phyloP scores from a whole-genome alignment of 2,329 filamentous ascomycete species.

The Teratosphaeria pseudoeucalypti region DNA sequence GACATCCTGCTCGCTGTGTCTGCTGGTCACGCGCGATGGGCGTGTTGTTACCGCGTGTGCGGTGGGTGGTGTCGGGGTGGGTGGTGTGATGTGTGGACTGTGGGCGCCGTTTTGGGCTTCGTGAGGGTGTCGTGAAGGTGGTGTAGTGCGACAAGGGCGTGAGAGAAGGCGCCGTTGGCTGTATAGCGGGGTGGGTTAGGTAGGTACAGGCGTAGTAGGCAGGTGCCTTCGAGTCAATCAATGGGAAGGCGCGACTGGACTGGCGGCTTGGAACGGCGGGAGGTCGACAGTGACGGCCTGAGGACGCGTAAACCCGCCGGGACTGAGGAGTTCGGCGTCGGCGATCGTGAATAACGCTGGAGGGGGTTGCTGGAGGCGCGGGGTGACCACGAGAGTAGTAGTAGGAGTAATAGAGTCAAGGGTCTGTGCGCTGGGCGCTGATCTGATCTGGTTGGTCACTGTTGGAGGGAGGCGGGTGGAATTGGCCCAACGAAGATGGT shows the following conservation, averaged over 20 bases:
- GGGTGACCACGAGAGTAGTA: neutral
- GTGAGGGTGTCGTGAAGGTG: constrained; percentile 12
- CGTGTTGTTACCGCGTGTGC: constrained; percentile 30
- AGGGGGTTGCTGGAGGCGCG: neutral
- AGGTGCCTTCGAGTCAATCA: neutral
- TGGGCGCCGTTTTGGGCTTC: constrained; percentile 41
- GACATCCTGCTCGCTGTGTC: constrained; percentile 51
- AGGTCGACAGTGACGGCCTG: neutral
- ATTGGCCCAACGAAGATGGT: neutral
- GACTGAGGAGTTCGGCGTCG: neutral
- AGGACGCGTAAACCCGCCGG: neutral
- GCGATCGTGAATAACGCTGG: neutral
- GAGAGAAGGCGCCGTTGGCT: too few species aligned
- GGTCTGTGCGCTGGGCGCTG: neutral
- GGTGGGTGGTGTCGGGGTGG: constrained; percentile 36
- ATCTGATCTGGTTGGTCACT: neutral
- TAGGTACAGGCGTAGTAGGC: neutral
- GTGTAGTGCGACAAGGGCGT: neutral
- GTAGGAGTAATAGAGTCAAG: neutral
- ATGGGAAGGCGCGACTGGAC: neutral
- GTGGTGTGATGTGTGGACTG: constrained; percentile 31
- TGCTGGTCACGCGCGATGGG: constrained; percentile 11
- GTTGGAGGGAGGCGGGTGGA: too few species aligned
- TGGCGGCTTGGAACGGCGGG: neutral
- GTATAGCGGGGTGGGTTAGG: too few species aligned